phyloP scores from a whole-genome alignment of 108 stramenopile genomes.

The Craspedostauros australis region DNA sequence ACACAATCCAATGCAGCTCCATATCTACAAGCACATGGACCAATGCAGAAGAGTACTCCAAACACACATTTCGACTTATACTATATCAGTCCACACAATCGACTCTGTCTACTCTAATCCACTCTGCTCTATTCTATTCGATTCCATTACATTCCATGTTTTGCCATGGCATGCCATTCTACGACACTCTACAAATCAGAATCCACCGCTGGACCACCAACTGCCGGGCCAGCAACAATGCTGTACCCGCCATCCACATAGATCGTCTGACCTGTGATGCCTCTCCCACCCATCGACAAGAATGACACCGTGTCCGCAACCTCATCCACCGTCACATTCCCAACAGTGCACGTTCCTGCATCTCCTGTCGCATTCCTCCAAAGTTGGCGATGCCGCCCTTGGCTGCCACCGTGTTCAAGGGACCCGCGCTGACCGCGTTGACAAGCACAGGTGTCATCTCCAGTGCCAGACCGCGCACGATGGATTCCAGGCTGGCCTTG shows the following conservation, averaged over 20 bases:
- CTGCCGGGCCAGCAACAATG: conserved; percentile 24
- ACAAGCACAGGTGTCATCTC: conserved; percentile 41
- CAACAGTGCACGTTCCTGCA: conserved; percentile 25
- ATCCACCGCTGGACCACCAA: no score
- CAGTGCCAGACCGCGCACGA: conserved; percentile 43
- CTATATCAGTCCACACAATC: no score
- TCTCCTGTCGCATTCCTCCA: conserved; percentile 25
- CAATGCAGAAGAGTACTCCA: no score
- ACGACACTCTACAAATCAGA: no score
- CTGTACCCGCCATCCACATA: conserved; percentile 58
- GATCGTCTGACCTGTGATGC: conserved; percentile 57
- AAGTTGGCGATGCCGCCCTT: conserved; percentile 50
- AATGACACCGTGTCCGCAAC: conserved; percentile 40
- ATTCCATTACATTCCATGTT: no score
- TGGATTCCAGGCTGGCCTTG: conserved; percentile 52
- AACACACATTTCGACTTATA: no score
- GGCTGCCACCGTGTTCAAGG: conserved; percentile 47
- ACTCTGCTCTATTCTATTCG: no score
- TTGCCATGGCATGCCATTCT: no score
- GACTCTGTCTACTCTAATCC: no score
- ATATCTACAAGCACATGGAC: no score
- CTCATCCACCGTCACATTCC: conserved; percentile 42
- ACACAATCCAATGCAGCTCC: no score
- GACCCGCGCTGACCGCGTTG: conserved; percentile 65
- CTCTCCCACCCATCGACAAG: conserved; percentile 22